Evolutionary conservation across 2,329 filamentous ascomycete genomes (phyloP), one percentile per base, ranked within the genome.

Genomic region (Colletotrichum eremochloae): DNA sequence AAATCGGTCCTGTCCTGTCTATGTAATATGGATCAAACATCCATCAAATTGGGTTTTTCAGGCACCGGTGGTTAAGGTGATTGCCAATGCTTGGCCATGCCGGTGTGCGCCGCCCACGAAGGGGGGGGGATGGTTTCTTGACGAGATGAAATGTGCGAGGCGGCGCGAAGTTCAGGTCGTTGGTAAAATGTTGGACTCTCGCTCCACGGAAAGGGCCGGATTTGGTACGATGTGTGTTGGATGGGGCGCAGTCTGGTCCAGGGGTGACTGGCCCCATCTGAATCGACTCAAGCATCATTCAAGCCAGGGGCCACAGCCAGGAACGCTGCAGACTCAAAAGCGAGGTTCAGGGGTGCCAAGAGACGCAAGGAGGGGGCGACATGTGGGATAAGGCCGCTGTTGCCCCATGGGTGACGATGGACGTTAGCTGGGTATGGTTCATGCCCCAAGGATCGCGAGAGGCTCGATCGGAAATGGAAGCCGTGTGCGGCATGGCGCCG

Each of bases 281-380:
- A 61, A 61, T 52, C 55, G 55, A n/a, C 33, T 53, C 40, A 40
- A 29, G 55, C 64, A 14, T 33, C 46, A 57, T 40, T 36, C 12
- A 53, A 66, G 53, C 53, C 52, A 42, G 63, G 52, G 40, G n/a
- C 42, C 36, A 8, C 64, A 31, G 36, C 46, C 68, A 71, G 68
- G 64, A 62, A 63, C 46, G 36, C 48, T 40, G 31, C 42, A 29
- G 53, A 24, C 55, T 72, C 62, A 24, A 18, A 50, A 44, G 60
- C 48, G 67, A 33, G 40, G 40, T 72, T 72, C 70, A 72, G 70
- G 70, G 48, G 60, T 61, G 70, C 70, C 70, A 72, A 70, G 66
- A 46, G 20, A 53, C 20, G 31, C 58, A 40, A 68, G 52, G 65
- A 52, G 44, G 60, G 20, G 33, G 46, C 42, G 8, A n/a, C 44